Percentiles rank a stretch among this genome's conserved stretches.
Conservation (phyloP, 257 asterid species). For the Solanum pinnatisectum region DNA sequence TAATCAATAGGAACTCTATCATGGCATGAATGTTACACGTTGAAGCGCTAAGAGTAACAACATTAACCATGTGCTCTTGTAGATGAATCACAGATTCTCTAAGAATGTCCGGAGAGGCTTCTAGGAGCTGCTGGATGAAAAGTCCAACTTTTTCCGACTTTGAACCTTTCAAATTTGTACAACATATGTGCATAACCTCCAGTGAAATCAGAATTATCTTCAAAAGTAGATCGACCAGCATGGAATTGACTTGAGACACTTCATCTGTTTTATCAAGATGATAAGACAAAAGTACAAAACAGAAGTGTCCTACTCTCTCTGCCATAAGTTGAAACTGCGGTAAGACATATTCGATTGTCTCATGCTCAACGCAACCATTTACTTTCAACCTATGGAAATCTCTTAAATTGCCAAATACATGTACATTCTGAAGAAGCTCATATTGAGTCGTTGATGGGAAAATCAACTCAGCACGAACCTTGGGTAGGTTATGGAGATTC, state of each 20-base stretch:
- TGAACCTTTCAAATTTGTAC: not conserved
- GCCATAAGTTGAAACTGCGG: not conserved
- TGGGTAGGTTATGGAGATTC: not conserved
- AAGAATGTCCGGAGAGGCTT: not conserved
- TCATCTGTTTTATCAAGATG: no score
- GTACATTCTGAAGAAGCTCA: not conserved
- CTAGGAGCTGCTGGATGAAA: not conserved
- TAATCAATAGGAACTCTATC: not conserved
- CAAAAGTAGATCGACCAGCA: not conserved
- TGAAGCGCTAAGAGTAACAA: not conserved
- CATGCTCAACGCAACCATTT: not conserved
- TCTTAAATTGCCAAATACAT: not conserved
- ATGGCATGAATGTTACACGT: rapidly evolving
- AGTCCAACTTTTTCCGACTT: not conserved
- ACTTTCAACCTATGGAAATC: not conserved
- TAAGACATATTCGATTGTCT: not conserved
- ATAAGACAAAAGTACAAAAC: no score
- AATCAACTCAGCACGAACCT: not conserved
- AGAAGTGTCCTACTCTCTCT: not conserved
- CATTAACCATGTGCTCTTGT: not conserved
- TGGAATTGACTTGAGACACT: not conserved
- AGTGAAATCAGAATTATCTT: not conserved
- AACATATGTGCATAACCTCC: not conserved
- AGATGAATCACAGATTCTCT: not conserved
- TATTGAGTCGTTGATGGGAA: not conserved